These are phyloP conservation scores for Sclerotinia subarctica DNA, from an alignment of 2,329 filamentous ascomycete genomes.

Conservation along the genomic window DNA sequence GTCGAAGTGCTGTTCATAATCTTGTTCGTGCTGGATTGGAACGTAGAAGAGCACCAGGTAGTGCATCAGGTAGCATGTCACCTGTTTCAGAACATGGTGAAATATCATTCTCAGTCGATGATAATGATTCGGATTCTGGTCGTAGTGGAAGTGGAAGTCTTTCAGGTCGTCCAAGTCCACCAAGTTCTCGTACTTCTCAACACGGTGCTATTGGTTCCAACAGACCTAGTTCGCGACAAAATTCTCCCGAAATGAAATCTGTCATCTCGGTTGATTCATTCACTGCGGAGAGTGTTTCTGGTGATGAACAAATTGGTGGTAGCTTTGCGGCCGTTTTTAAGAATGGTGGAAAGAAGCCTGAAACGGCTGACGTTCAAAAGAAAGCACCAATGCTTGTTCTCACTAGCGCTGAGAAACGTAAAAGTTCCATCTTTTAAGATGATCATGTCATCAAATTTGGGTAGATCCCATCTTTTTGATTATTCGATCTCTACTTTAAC, in stretches of 20 bases:
- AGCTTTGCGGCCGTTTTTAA: slow-evolving; percentile 68
- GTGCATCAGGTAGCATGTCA: slow-evolving; percentile 78
- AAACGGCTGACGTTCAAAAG: slow-evolving; percentile 62
- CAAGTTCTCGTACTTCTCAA: slow-evolving; percentile 72
- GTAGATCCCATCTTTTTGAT: slow-evolving; percentile 38
- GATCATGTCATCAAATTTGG: slow-evolving; percentile 25
- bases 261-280: slow-evolving; percentile 46
- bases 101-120: slow-evolving; percentile 61
- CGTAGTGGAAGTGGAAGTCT: slow-evolving; percentile 76
- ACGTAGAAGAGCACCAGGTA: slow-evolving; percentile 69
- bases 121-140: slow-evolving; percentile 69
- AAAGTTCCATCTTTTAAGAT: slow-evolving; percentile 60
- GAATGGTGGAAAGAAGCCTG: slow-evolving; percentile 55
- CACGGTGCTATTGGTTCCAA: slow-evolving; percentile 87
- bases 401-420: slow-evolving; percentile 87
- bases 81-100: slow-evolving; percentile 80
- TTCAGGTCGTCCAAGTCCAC: slow-evolving; percentile 64
- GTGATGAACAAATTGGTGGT: slow-evolving; percentile 56
- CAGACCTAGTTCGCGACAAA: slow-evolving; percentile 67
- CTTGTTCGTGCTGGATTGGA: slow-evolving; percentile 86
- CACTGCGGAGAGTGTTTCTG: slow-evolving; percentile 62
- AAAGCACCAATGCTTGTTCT: slow-evolving; percentile 84
- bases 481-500: slow-evolving; percentile 35
- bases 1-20: slow-evolving; percentile 87
- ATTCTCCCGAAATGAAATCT: slow-evolving; percentile 54